Percentiles rank a stretch among this genome's conserved stretches.
Conservation (phyloP, 345 rosid species). For the Toxicodendron radicans region DNA sequence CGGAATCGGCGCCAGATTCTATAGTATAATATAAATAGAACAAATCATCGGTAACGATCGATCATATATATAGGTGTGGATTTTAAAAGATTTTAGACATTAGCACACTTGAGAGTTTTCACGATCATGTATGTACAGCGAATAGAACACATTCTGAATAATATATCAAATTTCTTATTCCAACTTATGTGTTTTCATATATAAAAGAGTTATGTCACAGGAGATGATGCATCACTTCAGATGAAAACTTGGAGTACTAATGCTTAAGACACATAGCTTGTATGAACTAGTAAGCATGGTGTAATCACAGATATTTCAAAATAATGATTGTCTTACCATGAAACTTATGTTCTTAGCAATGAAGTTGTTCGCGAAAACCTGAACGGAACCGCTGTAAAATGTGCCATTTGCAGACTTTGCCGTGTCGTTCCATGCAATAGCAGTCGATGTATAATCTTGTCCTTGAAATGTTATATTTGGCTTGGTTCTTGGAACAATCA, state of each 20-base stretch:
- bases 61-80: background rate
- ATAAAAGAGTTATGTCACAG: too few relatives aligned
- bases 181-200: too few relatives aligned
- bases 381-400: slow-evolving; percentile 75
- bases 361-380: slow-evolving; percentile 74
- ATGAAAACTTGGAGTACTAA: too few relatives aligned
- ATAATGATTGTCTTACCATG: slow-evolving; percentile 53
- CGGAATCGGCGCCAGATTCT: slow-evolving; percentile 87
- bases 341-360: slow-evolving; percentile 85
- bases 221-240: too few relatives aligned
- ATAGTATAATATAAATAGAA: background rate
- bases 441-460: slow-evolving; percentile 76
- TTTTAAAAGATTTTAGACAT: too few relatives aligned
- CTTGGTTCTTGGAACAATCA: slow-evolving; percentile 55
- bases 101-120: too few relatives aligned
- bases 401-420: slow-evolving; percentile 77
- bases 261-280: too few relatives aligned
- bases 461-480: slow-evolving; percentile 89
- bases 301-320: background rate
- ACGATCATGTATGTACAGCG: too few relatives aligned
- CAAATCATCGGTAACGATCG: background rate
- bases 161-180: too few relatives aligned
- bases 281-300: too few relatives aligned
- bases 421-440: slow-evolving; percentile 86
- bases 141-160: too few relatives aligned